Evolutionary conservation across 495 filamentous ascomycete genomes (phyloP).

Genomic region (Aspergillus carlsbadensis): DNA sequence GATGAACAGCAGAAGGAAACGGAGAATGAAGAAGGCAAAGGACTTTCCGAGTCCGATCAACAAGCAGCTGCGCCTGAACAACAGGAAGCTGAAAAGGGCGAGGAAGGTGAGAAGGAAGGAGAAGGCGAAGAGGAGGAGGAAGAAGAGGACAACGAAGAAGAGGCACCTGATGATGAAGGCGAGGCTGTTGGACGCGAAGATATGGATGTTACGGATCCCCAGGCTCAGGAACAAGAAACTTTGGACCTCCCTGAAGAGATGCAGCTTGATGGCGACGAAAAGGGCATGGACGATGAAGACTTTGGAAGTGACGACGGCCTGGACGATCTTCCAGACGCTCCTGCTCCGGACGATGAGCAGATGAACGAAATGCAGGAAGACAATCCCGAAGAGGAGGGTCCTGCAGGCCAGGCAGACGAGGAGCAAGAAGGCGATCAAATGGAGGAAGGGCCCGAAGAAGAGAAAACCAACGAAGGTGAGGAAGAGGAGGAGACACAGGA

Average conservation of each 20-base stretch:
- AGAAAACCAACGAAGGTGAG: slow-evolving; percentile 27
- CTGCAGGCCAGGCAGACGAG: slow-evolving; percentile 19
- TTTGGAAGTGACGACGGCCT: slow-evolving; percentile 68
- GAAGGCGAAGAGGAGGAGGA: slow-evolving; percentile 52
- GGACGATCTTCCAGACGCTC: slow-evolving; percentile 64
- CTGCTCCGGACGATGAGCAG: slow-evolving; percentile 48
- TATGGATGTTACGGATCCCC: slow-evolving; percentile 63
- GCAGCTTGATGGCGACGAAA: slow-evolving; percentile 64
- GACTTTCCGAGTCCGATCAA: slow-evolving; percentile 62
- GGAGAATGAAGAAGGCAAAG: slow-evolving; percentile 67
- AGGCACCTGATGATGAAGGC: slow-evolving; percentile 58
- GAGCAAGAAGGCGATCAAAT: slow-evolving; percentile 41
- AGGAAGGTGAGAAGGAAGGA: slow-evolving; percentile 45
- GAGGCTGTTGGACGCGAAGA: slow-evolving; percentile 60
- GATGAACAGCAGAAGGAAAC: slow-evolving; percentile 82
- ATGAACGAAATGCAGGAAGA: slow-evolving; percentile 23
- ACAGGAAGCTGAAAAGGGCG: slow-evolving; percentile 46
- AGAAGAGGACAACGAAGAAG: slow-evolving; percentile 57
- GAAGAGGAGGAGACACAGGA: slow-evolving; percentile 52
- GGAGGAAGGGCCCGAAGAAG: slow-evolving; percentile 41
- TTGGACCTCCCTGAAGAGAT: slow-evolving; percentile 70
- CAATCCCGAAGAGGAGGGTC: slow-evolving; percentile 39
- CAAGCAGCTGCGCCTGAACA: slow-evolving; percentile 60
- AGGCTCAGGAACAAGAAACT: slow-evolving; percentile 69
- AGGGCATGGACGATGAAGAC: slow-evolving; percentile 56